Evolutionary conservation across 768 basidiomycete genomes (phyloP), one percentile per base, ranked within the genome.

Genomic region (Russula dissimulans): DNA sequence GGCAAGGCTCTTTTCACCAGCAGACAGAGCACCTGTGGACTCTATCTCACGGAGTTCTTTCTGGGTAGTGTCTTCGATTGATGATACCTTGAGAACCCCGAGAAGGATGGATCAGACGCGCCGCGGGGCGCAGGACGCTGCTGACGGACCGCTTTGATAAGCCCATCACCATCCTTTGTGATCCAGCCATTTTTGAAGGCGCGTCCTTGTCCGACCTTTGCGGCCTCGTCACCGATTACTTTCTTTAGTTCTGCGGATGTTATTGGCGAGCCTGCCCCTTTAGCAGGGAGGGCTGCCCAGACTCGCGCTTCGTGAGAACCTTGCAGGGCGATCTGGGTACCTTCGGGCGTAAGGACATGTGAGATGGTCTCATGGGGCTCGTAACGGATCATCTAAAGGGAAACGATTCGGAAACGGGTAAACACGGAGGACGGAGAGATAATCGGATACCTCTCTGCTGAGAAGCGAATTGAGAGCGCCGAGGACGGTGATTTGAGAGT

Each of bases 111-210:
- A 59, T 65, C n/a, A 65, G 56, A n/a, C 22, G 41, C 51, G 69
- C 39, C 42, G 61, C 18, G 18, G 8, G 36, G 29, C 5, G n/a
- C 22, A 31, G 43, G 42, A n/a, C 29, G 42, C 58, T 63, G n/a
- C 11, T 34, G 51, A 80, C 90, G 65, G 63, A 95, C 95, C 63
- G 86, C 77, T 75, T 89, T 89, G 48, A 95, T 83, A 65, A 99
- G 82, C 18, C 89, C 91, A 63, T 83, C 81, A 8, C 89, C 91
- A 64, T 95, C 89, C 72, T 97, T 98, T 22, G 78, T 80, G 63
- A 98, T 92, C 97, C 97, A 99, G 57, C 89, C 90, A 67, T 89
- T 93, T 77, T 95, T 97, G 81, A 99, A 97, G 18, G 95, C 97
- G 65, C 89, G 82, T 9, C 88, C 88, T 75, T 98, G 97, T 0